Conservation (phyloP, 148 eudicot species). For the Rhododendron ferrugineum region DNA sequence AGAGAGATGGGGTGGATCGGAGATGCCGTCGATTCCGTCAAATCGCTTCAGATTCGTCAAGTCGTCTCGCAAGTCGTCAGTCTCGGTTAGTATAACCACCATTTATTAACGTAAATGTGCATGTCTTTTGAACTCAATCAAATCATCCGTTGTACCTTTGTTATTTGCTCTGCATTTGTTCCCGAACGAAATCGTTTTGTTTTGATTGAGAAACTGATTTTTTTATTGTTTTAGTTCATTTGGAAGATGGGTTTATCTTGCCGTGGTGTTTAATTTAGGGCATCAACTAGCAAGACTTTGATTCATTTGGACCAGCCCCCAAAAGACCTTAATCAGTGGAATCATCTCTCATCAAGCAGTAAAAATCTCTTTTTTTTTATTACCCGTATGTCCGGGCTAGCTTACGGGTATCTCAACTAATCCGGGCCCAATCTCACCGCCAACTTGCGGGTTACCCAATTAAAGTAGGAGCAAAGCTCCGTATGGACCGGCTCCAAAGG, state of each 20-base stretch:
- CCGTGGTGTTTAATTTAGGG: background rate
- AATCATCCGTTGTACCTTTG: background rate
- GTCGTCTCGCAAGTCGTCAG: constrained; percentile 39
- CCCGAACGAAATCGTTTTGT: background rate
- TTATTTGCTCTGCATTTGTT: background rate
- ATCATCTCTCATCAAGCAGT: background rate
- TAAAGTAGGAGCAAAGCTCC: too few species aligned
- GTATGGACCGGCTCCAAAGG: too few species aligned
- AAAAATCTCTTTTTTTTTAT: too few species aligned
- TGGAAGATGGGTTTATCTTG: background rate
- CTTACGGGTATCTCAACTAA: too few species aligned
- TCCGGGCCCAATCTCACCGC: too few species aligned
- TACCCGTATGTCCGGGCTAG: too few species aligned
- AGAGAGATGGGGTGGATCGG: constrained; percentile 53
- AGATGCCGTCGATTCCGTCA: constrained; percentile 48
- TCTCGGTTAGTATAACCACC: constrained; percentile 10
- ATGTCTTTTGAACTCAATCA: background rate
- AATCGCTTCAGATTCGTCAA: constrained; percentile 52
- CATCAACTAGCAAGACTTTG: background rate
- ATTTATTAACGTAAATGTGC: background rate
- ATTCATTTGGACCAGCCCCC: background rate
- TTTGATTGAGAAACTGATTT: background rate
- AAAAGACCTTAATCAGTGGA: background rate
- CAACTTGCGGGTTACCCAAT: too few species aligned
- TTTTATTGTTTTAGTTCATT: background rate